Conservation (phyloP, 306 rosid genomes). For the Casuarina equisetifolia region DNA sequence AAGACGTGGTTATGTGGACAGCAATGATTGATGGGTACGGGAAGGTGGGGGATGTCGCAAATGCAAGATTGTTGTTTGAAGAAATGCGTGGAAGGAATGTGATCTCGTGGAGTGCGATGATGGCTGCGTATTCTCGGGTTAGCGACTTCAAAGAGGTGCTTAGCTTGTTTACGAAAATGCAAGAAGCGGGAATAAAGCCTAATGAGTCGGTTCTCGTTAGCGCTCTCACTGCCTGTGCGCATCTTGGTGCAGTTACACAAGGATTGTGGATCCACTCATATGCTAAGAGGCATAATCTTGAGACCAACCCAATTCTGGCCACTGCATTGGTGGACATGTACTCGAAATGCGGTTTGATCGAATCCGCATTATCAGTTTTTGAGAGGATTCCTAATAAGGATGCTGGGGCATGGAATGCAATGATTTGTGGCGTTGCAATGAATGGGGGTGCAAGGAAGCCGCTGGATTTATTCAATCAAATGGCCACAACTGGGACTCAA, state of each 20-base stretch:
- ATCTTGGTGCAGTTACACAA: slow-evolving; percentile 43
- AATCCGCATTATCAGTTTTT: slow-evolving; percentile 41
- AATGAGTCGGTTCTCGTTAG: slow-evolving; percentile 47
- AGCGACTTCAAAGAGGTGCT: slow-evolving; percentile 43
- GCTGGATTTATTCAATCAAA: slow-evolving; percentile 37
- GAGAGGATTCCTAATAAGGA: slow-evolving; percentile 33
- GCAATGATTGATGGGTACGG: slow-evolving; percentile 80
- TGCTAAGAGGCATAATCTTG: slow-evolving; percentile 35
- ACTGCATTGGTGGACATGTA: slow-evolving; percentile 54
- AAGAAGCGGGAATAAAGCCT: slow-evolving; percentile 33
- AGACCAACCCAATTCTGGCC: slow-evolving; percentile 40
- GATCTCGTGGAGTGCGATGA: slow-evolving; percentile 62
- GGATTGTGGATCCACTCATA: slow-evolving; percentile 50
- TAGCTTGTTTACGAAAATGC: slow-evolving; percentile 43
- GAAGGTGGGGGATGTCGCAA: slow-evolving; percentile 54
- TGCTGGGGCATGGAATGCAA: slow-evolving; percentile 47
- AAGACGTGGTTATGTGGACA: slow-evolving; percentile 85
- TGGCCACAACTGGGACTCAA: slow-evolving; percentile 27
- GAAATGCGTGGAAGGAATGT: slow-evolving; percentile 69
- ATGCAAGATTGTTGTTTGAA: slow-evolving; percentile 67
- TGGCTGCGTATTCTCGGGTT: slow-evolving; percentile 46
- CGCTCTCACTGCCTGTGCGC: slow-evolving; percentile 46
- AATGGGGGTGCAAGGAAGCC: slow-evolving; percentile 45
- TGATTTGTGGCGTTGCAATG: slow-evolving; percentile 45
- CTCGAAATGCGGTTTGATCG: slow-evolving; percentile 48